Evolutionary conservation across 2,329 filamentous ascomycete species (phyloP).

Genomic region (Fusarium vanettenii): DNA sequence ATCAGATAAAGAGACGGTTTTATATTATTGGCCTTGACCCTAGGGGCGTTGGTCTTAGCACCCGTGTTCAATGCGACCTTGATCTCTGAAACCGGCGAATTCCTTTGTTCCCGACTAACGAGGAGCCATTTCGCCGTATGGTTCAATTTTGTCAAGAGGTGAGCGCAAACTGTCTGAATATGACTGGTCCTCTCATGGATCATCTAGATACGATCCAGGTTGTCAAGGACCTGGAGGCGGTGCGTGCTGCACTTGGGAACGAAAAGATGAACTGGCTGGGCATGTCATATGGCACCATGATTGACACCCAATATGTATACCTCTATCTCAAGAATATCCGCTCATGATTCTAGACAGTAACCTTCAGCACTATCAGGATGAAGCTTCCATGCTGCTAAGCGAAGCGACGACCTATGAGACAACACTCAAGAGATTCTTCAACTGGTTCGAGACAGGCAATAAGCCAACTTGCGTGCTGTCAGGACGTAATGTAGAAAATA

Average conservation of each 20-base stretch:
- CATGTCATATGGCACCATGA: not conserved
- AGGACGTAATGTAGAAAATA: no score
- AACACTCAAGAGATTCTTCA: not conserved
- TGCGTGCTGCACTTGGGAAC: not conserved
- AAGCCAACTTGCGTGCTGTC: not conserved
- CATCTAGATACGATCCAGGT: not conserved
- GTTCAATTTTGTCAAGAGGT: not conserved
- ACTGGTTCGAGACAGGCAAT: not conserved
- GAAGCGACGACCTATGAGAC: not conserved
- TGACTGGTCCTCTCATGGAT: not conserved
- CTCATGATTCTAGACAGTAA: not conserved
- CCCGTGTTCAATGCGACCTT: not conserved
- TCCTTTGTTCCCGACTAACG: not conserved
- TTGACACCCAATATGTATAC: not conserved
- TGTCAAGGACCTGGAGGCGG: not conserved
- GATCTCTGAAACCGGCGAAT: not conserved
- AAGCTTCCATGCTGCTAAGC: not conserved
- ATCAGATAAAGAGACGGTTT: not conserved
- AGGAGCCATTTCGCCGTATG: not conserved
- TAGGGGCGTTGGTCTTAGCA: not conserved
- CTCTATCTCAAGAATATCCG: not conserved
- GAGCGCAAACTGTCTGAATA: not conserved
- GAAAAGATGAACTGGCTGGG: not conserved
- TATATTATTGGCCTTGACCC: not conserved
- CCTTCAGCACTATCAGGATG: not conserved